phyloP scores from a whole-genome alignment of 2,329 filamentous ascomycete species.

The Byssothecium circinans region DNA sequence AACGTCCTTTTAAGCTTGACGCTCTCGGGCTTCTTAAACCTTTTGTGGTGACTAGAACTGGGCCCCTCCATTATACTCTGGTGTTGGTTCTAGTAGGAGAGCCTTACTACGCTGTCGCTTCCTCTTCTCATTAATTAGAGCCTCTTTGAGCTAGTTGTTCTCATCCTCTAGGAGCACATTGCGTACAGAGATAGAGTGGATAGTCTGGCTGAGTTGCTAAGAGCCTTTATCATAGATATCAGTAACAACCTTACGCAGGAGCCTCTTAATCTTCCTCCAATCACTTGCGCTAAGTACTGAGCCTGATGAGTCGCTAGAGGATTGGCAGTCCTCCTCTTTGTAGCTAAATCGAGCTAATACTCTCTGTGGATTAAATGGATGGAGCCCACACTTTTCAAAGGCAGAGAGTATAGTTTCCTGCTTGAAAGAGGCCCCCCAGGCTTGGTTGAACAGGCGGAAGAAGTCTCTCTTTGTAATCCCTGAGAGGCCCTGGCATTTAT shows the following conservation, averaged over 20 bases:
- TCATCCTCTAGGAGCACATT: constrained; percentile 10
- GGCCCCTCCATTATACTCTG: constrained; percentile 12
- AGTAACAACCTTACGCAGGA: constrained; percentile 1
- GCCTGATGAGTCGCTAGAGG: neutral
- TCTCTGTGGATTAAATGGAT: constrained; percentile 4
- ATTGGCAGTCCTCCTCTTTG: neutral
- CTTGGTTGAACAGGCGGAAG: constrained; percentile 12
- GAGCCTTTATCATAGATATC: neutral
- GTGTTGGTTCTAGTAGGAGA: constrained; percentile 7
- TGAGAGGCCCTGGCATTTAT: constrained; percentile 4
- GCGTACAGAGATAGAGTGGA: constrained; percentile 7
- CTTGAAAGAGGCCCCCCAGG: constrained; percentile 3
- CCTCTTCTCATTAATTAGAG: constrained; percentile 8
- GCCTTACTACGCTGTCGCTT: constrained; percentile 6
- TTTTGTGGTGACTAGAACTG: constrained; percentile 12
- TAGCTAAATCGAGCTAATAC: constrained; percentile 6
- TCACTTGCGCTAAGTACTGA: constrained; percentile 8
- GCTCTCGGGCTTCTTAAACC: constrained; percentile 1
- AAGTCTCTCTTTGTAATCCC: constrained; percentile 20
- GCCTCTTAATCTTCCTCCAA: constrained; percentile 8
- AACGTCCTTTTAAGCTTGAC: neutral
- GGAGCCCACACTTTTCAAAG: constrained; percentile 7
- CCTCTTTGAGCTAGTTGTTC: constrained; percentile 7
- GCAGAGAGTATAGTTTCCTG: constrained; percentile 2
- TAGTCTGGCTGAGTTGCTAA: constrained; percentile 5